Evolutionary conservation across 129 eudicot genomes (phyloP), one percentile per base, ranked within the genome.

Genomic region (Mikania micrantha): DNA sequence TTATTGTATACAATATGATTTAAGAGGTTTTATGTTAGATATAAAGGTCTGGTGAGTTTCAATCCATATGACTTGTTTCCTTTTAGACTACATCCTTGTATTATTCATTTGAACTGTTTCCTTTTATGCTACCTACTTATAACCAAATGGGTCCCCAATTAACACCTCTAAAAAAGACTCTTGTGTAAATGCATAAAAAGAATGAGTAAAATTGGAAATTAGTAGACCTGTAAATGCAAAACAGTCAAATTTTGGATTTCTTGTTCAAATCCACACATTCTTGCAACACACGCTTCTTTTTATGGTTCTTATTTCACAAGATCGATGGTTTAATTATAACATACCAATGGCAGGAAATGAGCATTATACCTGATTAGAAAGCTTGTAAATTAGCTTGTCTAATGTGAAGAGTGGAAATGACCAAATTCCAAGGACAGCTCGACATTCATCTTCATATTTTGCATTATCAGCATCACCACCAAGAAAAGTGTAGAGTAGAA

Each of bases 381-480:
- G 84, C 76, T 83, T 93, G 70, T 77, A 85, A 56, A 93, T 84
- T 76, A 93, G 85, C 80, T 93, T 93, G 85, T 89, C 99, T 59
- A 93, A 77, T 29, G 99, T 93, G 82, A 93, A 93, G 61, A 93
- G 87, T 60, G 85, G 66, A 42, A 86, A 93, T 5, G 99, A 89
- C 79, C 87, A 91, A 67, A 92, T 78, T 21, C 99, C 99, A 72
- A 93, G 85, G 53, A 85, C 71, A 15, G 90, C 75, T 59, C 99
- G 91, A 73, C 99, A 93, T 48, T 93, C 99, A 80, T 93, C 96
- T 83, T 93, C 99, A 49, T 86, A 93, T 82, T 85, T 93, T 31
- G 88, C 62, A 78, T 85, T 89, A 54, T 93, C 99, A 48, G 83
- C 77, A 53, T 83, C 85, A 40, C 99, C 99, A 71, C 80, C 81